Base-by-base conservation (phyloP, 1,284 basidiomycete genomes). In the Ceratobasidium sp. region DNA sequence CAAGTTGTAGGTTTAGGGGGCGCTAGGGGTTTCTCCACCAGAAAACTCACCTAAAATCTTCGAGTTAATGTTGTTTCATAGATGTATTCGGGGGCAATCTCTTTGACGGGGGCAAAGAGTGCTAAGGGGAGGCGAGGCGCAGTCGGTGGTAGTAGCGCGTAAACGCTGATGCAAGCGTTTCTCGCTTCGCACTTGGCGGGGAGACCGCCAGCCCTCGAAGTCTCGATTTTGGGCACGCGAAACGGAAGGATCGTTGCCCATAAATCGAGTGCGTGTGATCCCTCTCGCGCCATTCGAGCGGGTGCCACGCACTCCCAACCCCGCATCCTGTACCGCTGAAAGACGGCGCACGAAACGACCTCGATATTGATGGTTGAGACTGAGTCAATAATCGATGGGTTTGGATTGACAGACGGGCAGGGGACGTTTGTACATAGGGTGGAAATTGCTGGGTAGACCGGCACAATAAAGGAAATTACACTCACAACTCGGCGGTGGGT, bases 71-170 rank as follows among this genome's bases (percentile, higher is more conserved):
- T 29, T 29, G 25, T 97, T 81, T 96, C 89, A 85, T 98, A 98
- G 78, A 98, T 90, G 81, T 99, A 99, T 80, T 94, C 93, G 2
- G 96, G 96, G 79, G 94, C 94, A 83, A 92, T 95, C 82, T 94
- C 90, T 64, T 92, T 90, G 74, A 99, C 94, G 29, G 99, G 88
- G 80, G 95, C 94, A 82, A 95, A 91, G 32, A 99, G 88, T 0
- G 96, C 96, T 76, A 96, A 92, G 64, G 95, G 91, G 61, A 99
- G 89, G 84, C 95, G 99, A 0, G 97, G 97, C 25, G 25, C 25
- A 29, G 25, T 29, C 25, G 25, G 25, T 29, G 25, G 25, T 29
- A 29, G 37, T 62, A 43, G 1, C 59, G 59, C 32, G 13, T n/a
- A 19, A 62, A 19, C 7, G 13, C 29, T 9, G 29, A 34, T 29